Evolutionary conservation across 495 filamentous ascomycete genomes (phyloP).

Genomic region (Zalerion maritima): DNA sequence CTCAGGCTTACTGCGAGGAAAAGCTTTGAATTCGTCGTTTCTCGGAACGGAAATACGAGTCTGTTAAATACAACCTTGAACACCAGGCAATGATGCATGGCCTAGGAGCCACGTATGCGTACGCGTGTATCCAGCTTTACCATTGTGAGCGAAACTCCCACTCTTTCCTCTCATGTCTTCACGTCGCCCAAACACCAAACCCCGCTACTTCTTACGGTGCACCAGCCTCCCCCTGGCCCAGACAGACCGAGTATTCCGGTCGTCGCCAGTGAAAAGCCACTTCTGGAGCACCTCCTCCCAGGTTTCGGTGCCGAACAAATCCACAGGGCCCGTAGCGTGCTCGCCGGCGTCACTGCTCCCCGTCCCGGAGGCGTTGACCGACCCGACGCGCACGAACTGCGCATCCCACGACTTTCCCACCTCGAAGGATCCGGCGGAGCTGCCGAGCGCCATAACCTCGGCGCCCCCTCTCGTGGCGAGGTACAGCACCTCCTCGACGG

Average conservation of each 20-base stretch:
- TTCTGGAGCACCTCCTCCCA: constrained; percentile 69
- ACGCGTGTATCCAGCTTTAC: too few relatives aligned
- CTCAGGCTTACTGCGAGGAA: too few relatives aligned
- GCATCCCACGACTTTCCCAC: constrained; percentile 86
- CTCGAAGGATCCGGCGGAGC: constrained; percentile 60
- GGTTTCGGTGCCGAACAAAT: constrained; percentile 74
- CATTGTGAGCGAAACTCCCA: too few relatives aligned
- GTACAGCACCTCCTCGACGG: constrained; percentile 77
- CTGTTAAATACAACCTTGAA: too few relatives aligned
- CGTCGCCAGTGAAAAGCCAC: constrained; percentile 82
- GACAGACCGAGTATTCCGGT: constrained; percentile 62
- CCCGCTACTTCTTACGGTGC: constrained; percentile 31
- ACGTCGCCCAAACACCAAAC: constrained; percentile 1
- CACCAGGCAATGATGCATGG: too few relatives aligned
- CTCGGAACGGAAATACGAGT: too few relatives aligned
- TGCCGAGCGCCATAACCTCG: constrained; percentile 53
- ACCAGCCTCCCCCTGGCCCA: constrained; percentile 73
- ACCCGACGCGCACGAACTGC: constrained; percentile 52
- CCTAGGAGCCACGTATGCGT: too few relatives aligned
- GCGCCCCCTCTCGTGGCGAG: constrained; percentile 74
- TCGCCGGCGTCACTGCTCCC: constrained; percentile 12
- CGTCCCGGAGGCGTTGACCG: constrained; percentile 23
- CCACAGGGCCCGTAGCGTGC: constrained; percentile 38
- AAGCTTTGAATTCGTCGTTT: too few relatives aligned
- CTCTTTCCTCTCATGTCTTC: too few relatives aligned